Conservation (phyloP, 306 rosid genomes). For the Bauhinia variegata region DNA sequence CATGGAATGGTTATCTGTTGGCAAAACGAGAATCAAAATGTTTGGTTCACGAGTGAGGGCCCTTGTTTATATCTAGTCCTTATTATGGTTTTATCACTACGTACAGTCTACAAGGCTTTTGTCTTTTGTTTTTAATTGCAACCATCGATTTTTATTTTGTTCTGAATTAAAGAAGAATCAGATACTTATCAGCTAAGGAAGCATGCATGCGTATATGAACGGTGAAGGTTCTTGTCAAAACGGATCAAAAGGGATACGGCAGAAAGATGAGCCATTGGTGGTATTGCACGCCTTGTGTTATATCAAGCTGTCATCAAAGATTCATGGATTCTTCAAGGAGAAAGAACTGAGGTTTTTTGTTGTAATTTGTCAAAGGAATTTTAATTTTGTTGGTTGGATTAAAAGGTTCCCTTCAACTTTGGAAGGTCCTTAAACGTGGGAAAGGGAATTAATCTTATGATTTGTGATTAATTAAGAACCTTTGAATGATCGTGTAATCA, state of each 20-base stretch:
- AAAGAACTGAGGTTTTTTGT: conserved; percentile 17
- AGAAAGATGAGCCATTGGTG: conserved; percentile 28
- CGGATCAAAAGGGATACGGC: conserved; percentile 4
- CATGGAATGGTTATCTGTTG: conserved; percentile 10
- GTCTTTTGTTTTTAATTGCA: conserved; percentile 28
- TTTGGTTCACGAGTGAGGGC: conserved; percentile 4
- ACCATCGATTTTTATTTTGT: conserved; percentile 36
- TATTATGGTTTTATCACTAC: conserved; percentile 11
- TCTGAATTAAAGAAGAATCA: conserved; percentile 32
- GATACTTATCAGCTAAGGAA: conserved; percentile 29
- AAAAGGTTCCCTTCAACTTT: neutral
- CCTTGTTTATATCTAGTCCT: neutral
- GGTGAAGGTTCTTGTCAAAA: conserved; percentile 31
- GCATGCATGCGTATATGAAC: conserved; percentile 27
- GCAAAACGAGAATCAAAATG: conserved; percentile 27
- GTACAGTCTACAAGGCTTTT: neutral
- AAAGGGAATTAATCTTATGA: conserved; percentile 7
- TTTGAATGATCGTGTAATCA: too few relatives aligned
- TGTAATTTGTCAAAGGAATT: neutral
- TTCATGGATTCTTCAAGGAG: conserved; percentile 23
- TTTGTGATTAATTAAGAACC: too few relatives aligned
- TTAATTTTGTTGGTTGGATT: too few relatives aligned
- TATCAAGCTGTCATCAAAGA: conserved; percentile 20
- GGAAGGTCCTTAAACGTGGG: conserved; percentile 31
- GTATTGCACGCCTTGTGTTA: too few relatives aligned